A percentile compares a stretch with the other conserved stretches of the same genome.
These are phyloP conservation scores for Dendrobium huoshanense DNA, from an alignment of 106 monocot genomes.

Conservation along the genomic window DNA sequence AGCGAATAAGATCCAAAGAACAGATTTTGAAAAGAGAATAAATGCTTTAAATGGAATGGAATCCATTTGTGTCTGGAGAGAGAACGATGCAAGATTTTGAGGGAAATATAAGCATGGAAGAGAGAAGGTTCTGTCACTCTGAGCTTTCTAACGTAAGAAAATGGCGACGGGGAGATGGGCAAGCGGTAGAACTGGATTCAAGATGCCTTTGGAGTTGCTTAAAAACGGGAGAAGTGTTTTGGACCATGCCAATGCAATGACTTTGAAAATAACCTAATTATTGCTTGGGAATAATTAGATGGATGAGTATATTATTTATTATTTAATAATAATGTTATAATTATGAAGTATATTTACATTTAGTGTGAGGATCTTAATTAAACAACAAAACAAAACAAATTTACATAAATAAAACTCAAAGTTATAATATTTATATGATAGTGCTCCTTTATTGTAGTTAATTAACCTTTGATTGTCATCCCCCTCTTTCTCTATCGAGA, in stretches of 20 bases:
- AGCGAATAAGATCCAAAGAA: background rate
- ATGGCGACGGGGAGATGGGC: background rate
- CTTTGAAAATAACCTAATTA: too few species aligned
- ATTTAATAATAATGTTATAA: too few species aligned
- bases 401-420: too few species aligned
- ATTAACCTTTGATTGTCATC: too few species aligned
- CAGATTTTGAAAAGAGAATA: background rate
- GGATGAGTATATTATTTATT: too few species aligned
- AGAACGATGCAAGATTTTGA: background rate
- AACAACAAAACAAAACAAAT: too few species aligned
- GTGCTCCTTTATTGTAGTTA: too few species aligned
- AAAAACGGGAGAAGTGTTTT: background rate
- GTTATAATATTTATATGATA: too few species aligned
- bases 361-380: too few species aligned
- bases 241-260: background rate
- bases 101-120: background rate
- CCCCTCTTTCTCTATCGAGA: too few species aligned
- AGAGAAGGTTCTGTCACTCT: background rate
- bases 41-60: background rate
- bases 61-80: background rate
- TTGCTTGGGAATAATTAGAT: too few species aligned
- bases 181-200: background rate
- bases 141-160: background rate
- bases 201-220: conserved; percentile 3
- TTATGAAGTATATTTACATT: too few species aligned